Conservation (phyloP, 192 early-diverging fungal genomes). For the Chytriomyces confervae region DNA sequence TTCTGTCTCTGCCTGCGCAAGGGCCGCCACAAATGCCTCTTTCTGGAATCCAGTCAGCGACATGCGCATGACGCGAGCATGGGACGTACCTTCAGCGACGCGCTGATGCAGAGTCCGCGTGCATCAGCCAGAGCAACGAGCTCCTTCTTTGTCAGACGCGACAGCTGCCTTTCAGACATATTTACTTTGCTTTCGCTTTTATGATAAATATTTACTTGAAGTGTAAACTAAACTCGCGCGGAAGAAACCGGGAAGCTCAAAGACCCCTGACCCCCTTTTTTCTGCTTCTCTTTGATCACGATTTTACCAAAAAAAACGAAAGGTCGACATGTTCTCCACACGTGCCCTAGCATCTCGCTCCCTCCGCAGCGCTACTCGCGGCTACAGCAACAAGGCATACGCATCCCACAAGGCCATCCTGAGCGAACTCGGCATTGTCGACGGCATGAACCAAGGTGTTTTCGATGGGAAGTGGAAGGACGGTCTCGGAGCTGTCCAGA, state of each 20-base stretch:
- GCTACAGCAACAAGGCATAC: slow-evolving; percentile 1
- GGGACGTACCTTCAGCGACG: background rate
- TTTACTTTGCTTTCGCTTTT: background rate
- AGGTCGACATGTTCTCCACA: background rate
- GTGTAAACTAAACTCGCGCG: background rate
- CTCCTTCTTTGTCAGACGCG: slow-evolving; percentile 11
- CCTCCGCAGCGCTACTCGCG: background rate
- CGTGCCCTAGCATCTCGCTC: background rate
- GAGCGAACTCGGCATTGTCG: slow-evolving; percentile 16
- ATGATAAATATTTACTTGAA: background rate
- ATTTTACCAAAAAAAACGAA: background rate
- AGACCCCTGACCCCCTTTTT: background rate
- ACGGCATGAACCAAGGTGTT: slow-evolving; percentile 46
- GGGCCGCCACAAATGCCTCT: slow-evolving; percentile 5
- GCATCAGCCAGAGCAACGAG: background rate
- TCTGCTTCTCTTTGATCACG: background rate
- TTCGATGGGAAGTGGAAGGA: slow-evolving; percentile 53
- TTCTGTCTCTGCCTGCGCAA: background rate
- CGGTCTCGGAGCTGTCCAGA: slow-evolving; percentile 44
- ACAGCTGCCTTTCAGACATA: slow-evolving; percentile 2
- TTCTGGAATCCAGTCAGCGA: slow-evolving; percentile 6
- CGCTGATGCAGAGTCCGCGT: background rate
- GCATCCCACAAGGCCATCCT: slow-evolving; percentile 26
- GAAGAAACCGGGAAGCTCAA: background rate
- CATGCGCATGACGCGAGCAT: background rate